phyloP scores from a whole-genome alignment of 2,329 filamentous ascomycete genomes.

The Penicillium griseofulvum region DNA sequence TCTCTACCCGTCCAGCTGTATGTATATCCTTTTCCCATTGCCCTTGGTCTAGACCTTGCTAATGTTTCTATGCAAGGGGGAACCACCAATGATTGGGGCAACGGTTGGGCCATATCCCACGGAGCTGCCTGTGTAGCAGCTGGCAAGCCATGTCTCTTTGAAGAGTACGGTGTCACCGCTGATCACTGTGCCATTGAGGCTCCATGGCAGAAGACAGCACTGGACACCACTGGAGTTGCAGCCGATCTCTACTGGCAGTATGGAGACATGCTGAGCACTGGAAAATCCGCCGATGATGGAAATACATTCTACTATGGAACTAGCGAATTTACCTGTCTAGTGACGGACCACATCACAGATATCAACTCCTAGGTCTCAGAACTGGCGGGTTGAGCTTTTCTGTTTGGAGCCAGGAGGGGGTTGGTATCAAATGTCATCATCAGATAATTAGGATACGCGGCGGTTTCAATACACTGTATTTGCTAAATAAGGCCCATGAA shows the following conservation, averaged over 20 bases:
- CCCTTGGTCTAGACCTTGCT: neutral
- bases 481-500: neutral
- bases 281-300: slow-evolving; percentile 30
- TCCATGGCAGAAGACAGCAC: slow-evolving; percentile 38
- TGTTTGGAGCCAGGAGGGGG: too few relatives aligned
- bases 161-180: slow-evolving; percentile 40
- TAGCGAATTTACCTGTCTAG: slow-evolving; percentile 31
- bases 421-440: neutral
- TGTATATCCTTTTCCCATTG: neutral
- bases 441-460: neutral
- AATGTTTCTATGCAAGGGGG: slow-evolving; percentile 28
- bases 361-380: neutral
- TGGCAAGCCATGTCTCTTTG: slow-evolving; percentile 43
- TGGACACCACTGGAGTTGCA: slow-evolving; percentile 34
- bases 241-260: slow-evolving; percentile 44
- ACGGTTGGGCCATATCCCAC: slow-evolving; percentile 49
- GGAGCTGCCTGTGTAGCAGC: slow-evolving; percentile 37
- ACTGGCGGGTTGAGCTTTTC: neutral
- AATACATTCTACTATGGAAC: slow-evolving; percentile 36
- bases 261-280: slow-evolving; percentile 31
- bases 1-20: slow-evolving; percentile 50
- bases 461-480: neutral
- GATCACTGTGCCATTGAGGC: slow-evolving; percentile 30
- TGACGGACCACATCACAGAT: slow-evolving; percentile 31
- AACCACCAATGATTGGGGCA: slow-evolving; percentile 44